Conservation (phyloP, 148 eudicot genomes). For the Amaranthus palmeri region DNA sequence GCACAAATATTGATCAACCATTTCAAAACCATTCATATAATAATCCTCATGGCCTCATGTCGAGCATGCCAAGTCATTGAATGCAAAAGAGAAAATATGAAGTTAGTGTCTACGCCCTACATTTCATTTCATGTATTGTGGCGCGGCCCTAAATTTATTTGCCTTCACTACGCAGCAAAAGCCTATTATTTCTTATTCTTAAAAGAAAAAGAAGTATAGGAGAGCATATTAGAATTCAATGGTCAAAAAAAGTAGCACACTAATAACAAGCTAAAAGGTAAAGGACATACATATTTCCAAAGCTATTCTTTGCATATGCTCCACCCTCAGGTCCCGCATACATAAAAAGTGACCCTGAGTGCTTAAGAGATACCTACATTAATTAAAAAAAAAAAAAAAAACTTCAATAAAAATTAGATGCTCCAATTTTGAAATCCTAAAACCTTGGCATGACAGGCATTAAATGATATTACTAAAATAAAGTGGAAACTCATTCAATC, state of each 20-base stretch:
- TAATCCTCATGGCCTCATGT: neutral
- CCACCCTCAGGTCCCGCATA: conserved; percentile 98
- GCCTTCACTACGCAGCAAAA: neutral
- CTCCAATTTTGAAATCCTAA: neutral
- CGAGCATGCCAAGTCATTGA: neutral
- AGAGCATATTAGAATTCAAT: neutral
- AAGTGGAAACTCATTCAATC: conserved; percentile 1
- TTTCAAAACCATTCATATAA: no score
- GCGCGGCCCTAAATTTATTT: neutral
- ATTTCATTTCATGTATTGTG: neutral
- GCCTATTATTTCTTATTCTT: neutral
- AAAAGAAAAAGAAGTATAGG: neutral
- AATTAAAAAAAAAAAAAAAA: neutral
- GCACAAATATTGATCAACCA: no score
- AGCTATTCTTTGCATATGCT: conserved; percentile 98
- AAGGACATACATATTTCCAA: conserved; percentile 75
- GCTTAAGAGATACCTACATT: conserved; percentile 89
- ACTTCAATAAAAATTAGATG: neutral
- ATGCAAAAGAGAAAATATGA: neutral
- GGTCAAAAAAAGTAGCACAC: neutral
- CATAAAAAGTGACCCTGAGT: conserved; percentile 98
- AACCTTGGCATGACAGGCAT: neutral
- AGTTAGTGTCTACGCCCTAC: neutral
- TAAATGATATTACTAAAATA: neutral
- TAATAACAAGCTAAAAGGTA: neutral